A percentile compares a stretch with the other conserved stretches of the same genome.
These are phyloP conservation scores for Cladosporium sp. DNA, from an alignment of 2,329 filamentous ascomycete species.

Conservation along the genomic window DNA sequence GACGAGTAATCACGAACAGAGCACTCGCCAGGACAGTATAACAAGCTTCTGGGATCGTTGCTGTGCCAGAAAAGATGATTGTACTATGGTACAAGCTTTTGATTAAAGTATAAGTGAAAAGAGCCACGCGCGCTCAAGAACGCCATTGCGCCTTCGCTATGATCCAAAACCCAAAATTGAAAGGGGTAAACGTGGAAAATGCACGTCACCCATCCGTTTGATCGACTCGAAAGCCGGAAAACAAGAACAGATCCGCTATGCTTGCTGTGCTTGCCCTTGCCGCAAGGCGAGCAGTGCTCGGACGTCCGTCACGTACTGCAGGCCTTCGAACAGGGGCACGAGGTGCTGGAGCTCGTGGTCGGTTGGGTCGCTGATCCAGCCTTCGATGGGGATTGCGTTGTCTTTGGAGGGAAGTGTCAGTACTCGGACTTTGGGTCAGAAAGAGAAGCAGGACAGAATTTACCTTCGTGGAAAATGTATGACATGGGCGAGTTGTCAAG, in stretches of 20 bases:
- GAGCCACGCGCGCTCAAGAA: not conserved
- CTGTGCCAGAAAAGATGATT: not conserved
- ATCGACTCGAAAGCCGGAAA: not conserved
- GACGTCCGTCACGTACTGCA: constrained; percentile 96
- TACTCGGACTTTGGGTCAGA: not conserved
- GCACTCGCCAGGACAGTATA: too few species aligned
- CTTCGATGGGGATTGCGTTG: constrained; percentile 97
- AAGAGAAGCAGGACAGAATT: constrained; percentile 24
- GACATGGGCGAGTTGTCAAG: constrained; percentile 96
- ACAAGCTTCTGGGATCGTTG: too few species aligned
- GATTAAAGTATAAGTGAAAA: not conserved
- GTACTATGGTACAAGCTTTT: not conserved
- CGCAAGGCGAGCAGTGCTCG: constrained; percentile 81
- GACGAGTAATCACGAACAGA: too few species aligned
- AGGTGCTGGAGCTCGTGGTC: constrained; percentile 92
- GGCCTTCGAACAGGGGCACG: constrained; percentile 82
- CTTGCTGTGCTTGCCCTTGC: constrained; percentile 49
- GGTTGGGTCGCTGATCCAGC: constrained; percentile 98
- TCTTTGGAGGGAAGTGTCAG: constrained; percentile 50
- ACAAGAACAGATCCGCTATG: not conserved
- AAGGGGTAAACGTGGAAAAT: not conserved
- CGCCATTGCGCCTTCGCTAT: constrained; percentile 10
- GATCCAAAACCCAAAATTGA: not conserved
- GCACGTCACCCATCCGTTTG: not conserved
- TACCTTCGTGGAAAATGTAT: constrained; percentile 98